These are phyloP conservation scores for Trichoderma sp. DNA, from an alignment of 2,329 filamentous ascomycete species.

Conservation along the genomic window DNA sequence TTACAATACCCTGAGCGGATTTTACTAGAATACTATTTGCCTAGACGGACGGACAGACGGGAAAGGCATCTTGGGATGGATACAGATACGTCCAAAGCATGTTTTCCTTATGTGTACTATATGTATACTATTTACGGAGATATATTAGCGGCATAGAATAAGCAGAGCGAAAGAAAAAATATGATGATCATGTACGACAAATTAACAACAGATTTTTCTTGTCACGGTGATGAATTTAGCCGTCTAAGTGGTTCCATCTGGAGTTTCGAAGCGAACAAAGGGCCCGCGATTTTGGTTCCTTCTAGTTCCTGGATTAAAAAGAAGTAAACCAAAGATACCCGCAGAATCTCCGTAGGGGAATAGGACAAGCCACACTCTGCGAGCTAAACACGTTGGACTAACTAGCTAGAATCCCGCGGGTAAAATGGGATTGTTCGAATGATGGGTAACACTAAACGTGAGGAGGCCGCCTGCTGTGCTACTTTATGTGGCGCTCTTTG, in stretches of 20 bases:
- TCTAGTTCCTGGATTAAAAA: background rate
- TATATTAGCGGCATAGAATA: background rate
- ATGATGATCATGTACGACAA: background rate
- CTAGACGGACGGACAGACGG: background rate
- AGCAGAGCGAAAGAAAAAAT: background rate
- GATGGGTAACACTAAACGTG: background rate
- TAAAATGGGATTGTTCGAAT: background rate
- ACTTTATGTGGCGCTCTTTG: background rate
- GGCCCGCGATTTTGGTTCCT: background rate
- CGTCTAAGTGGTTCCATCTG: background rate
- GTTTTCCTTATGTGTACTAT: background rate
- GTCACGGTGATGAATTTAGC: background rate
- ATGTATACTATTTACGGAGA: background rate
- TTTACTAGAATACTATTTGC: background rate
- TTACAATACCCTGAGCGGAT: slow-evolving; percentile 2
- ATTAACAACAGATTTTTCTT: too few relatives aligned
- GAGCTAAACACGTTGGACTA: background rate
- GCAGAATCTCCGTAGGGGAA: background rate
- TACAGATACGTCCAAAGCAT: background rate
- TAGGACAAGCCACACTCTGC: background rate
- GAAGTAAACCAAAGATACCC: background rate
- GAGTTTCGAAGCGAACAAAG: background rate
- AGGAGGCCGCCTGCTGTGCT: background rate
- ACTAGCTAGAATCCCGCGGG: background rate
- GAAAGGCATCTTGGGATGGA: background rate